Evolutionary conservation across 164 flowering plant genomes (phyloP).

Genomic region (Cinnamomum micranthum): DNA sequence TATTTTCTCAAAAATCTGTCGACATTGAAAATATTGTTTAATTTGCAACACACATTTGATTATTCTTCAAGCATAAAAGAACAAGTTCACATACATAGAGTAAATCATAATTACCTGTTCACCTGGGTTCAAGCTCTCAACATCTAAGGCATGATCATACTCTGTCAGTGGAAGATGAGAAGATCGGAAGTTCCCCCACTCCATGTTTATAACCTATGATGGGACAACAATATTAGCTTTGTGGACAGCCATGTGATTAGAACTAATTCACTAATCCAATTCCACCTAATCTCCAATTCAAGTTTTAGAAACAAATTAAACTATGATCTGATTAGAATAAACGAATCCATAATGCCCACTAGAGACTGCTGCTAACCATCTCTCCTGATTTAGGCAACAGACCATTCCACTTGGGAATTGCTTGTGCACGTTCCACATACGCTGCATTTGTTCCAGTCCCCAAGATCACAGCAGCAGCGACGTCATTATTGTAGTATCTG

Average conservation of each 20-base stretch:
- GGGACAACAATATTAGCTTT: neutral
- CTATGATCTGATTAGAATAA: neutral
- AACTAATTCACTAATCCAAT: neutral
- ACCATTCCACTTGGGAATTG: constrained; percentile 98
- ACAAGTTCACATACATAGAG: neutral
- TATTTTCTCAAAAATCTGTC: constrained; percentile 90
- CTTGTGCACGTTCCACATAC: constrained; percentile 90
- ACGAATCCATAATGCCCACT: neutral
- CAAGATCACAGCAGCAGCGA: constrained; percentile 80
- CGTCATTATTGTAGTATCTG: constrained; percentile 58
- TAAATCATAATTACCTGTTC: constrained; percentile 58
- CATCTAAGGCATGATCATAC: constrained; percentile 72
- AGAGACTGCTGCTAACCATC: constrained; percentile 53
- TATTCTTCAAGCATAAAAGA: constrained; percentile 1
- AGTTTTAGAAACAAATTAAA: neutral
- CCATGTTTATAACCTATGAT: constrained; percentile 92
- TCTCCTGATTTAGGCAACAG: constrained; percentile 87
- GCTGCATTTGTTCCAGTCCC: constrained; percentile 99
- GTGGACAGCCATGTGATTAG: neutral
- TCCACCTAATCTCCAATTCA: neutral
- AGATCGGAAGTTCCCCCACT: constrained; percentile 94
- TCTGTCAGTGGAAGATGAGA: constrained; percentile 91
- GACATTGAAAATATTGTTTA: constrained; percentile 11
- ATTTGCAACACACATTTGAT: neutral
- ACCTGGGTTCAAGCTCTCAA: constrained; percentile 80